Conservation (phyloP, 345 rosid genomes). For the Corchorus olitorius region DNA sequence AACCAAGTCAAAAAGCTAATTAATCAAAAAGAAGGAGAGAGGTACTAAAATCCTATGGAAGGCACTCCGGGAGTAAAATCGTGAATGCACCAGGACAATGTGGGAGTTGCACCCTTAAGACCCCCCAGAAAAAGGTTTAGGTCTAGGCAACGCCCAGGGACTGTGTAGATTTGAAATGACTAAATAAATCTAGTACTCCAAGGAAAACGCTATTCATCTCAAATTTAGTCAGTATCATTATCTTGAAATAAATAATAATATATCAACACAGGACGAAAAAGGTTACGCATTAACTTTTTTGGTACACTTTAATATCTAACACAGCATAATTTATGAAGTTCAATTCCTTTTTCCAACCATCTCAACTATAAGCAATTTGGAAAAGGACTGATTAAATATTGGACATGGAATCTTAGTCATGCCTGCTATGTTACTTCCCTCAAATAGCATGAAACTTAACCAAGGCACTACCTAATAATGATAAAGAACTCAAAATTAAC, state of each 20-base stretch:
- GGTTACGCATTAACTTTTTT: neutral
- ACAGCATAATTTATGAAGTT: neutral
- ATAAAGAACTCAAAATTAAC: neutral
- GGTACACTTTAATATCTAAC: neutral
- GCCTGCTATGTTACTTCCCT: neutral
- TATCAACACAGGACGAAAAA: neutral
- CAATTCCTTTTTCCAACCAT: neutral
- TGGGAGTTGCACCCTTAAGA: too few species aligned
- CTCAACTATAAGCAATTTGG: neutral
- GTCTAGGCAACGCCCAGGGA: too few species aligned
- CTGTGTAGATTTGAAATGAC: neutral
- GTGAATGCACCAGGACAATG: too few species aligned
- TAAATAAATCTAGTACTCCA: neutral
- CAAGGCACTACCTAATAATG: neutral
- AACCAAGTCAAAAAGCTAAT: neutral
- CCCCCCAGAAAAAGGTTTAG: too few species aligned
- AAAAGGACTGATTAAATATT: neutral
- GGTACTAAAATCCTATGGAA: too few species aligned
- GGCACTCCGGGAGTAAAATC: too few species aligned
- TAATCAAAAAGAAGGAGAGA: neutral
- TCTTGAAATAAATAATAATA: neutral
- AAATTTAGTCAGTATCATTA: neutral
- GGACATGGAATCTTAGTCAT: neutral
- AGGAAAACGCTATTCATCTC: neutral
- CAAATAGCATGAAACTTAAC: neutral